phyloP scores from a whole-genome alignment of 495 filamentous ascomycete genomes.

The Acidomyces sp. region DNA sequence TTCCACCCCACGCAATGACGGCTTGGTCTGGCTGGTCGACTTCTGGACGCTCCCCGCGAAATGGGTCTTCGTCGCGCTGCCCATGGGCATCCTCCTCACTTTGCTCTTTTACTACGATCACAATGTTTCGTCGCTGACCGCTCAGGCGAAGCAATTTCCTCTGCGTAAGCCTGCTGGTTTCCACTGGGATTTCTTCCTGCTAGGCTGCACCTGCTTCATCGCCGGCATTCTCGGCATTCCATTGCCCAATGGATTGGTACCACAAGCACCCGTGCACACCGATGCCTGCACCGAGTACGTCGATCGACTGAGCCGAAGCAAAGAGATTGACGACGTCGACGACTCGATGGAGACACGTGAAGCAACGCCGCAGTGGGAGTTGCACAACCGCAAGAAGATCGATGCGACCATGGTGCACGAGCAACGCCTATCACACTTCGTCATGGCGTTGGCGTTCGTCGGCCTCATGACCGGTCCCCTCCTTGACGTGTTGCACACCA shows the following conservation, averaged over 20 bases:
- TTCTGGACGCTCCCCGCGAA: conserved; percentile 73
- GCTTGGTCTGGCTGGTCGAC: conserved; percentile 60
- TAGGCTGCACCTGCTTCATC: conserved; percentile 75
- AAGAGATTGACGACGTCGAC: conserved; percentile 28
- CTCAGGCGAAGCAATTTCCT: conserved; percentile 86
- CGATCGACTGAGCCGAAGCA: conserved; percentile 14
- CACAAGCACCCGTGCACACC: conserved; percentile 88
- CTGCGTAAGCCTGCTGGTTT: conserved; percentile 86
- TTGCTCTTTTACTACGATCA: conserved; percentile 92
- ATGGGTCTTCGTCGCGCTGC: conserved; percentile 76
- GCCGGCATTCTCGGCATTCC: conserved; percentile 78
- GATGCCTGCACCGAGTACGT: conserved; percentile 25
- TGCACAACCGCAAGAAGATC: conserved; percentile 42
- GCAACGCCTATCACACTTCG: conserved; percentile 76
- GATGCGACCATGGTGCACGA: conserved; percentile 63
- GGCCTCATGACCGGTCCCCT: conserved; percentile 83
- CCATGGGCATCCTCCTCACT: conserved; percentile 74
- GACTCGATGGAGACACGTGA: conserved; percentile 31
- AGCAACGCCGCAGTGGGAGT: background rate
- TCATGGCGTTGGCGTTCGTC: conserved; percentile 69
- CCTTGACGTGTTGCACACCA: conserved; percentile 66
- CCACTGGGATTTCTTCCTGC: conserved; percentile 90
- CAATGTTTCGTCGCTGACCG: conserved; percentile 46
- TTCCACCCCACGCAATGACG: conserved; percentile 47
- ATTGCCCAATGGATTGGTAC: conserved; percentile 71